These are phyloP conservation scores for Nitzschia inconspicua DNA, from an alignment of 108 stramenopile species.

Conservation along the genomic window DNA sequence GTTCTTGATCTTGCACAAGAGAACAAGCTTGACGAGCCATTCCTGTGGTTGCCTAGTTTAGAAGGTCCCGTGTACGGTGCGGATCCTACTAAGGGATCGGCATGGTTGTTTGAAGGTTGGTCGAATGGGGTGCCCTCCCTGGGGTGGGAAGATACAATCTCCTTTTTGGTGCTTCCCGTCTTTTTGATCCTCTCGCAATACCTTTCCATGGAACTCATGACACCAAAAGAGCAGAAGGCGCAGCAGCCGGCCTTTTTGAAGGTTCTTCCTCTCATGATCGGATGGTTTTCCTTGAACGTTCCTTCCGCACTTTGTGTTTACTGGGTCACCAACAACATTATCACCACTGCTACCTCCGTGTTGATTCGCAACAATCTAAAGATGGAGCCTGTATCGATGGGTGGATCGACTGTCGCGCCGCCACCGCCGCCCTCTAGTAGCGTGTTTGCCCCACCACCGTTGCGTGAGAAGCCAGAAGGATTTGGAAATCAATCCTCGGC, in stretches of 20 bases:
- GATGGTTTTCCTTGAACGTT: slow-evolving; percentile 94
- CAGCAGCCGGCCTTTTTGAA: slow-evolving; percentile 84
- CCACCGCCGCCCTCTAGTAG: slow-evolving; percentile 27
- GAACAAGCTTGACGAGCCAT: slow-evolving; percentile 88
- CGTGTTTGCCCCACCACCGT: slow-evolving; percentile 71
- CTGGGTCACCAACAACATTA: slow-evolving; percentile 95
- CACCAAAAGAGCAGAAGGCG: slow-evolving; percentile 65
- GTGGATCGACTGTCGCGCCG: slow-evolving; percentile 24
- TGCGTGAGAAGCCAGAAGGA: slow-evolving; percentile 77
- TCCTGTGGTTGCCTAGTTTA: slow-evolving; percentile 93
- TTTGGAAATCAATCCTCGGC: slow-evolving; percentile 41
- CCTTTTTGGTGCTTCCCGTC: slow-evolving; percentile 76
- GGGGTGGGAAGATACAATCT: slow-evolving; percentile 91
- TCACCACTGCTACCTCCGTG: slow-evolving; percentile 82
- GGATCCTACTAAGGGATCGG: slow-evolving; percentile 83
- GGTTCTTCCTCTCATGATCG: slow-evolving; percentile 91
- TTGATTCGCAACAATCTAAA: slow-evolving; percentile 70
- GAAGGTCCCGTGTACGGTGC: slow-evolving; percentile 96
- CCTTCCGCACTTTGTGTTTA: slow-evolving; percentile 93
- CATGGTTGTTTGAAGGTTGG: slow-evolving; percentile 86
- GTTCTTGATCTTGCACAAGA: slow-evolving; percentile 87
- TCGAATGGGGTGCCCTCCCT: slow-evolving; percentile 78
- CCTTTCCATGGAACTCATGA: slow-evolving; percentile 85
- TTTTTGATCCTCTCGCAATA: slow-evolving; percentile 90
- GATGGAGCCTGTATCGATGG: slow-evolving; percentile 23